phyloP scores from a whole-genome alignment of 129 eudicot genomes.

The Oenanthe sinensis region DNA sequence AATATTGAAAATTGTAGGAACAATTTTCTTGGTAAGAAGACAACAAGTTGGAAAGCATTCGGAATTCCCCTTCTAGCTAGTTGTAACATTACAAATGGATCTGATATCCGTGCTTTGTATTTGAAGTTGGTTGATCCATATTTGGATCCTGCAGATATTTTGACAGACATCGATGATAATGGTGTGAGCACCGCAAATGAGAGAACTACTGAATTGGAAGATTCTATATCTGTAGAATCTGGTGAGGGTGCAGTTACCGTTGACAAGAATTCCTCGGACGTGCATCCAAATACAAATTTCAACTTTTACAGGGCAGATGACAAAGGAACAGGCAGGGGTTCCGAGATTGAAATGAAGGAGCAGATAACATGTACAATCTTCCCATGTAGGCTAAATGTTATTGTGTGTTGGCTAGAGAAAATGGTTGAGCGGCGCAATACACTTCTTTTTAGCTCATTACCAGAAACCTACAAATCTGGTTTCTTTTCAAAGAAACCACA shows the following conservation, averaged over 20 bases:
- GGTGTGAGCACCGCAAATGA: constrained; percentile 24
- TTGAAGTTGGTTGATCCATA: constrained; percentile 52
- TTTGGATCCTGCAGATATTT: constrained; percentile 22
- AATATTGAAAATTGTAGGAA: constrained; percentile 33
- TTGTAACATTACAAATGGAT: constrained; percentile 46
- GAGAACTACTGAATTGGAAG: constrained; percentile 20
- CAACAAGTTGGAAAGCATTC: constrained; percentile 61
- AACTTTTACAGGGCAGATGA: constrained; percentile 60
- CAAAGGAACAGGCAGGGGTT: constrained; percentile 42
- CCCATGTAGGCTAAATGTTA: constrained; percentile 41
- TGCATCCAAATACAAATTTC: constrained; percentile 32
- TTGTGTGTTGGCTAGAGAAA: constrained; percentile 63
- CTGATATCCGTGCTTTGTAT: constrained; percentile 59
- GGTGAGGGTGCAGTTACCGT: constrained; percentile 24
- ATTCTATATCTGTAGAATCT: constrained; percentile 15
- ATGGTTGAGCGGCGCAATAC: constrained; percentile 48
- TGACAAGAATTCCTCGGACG: constrained; percentile 23
- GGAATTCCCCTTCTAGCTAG: constrained; percentile 84
- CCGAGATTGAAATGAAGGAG: constrained; percentile 56
- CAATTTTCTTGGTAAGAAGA: constrained; percentile 30
- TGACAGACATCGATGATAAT: constrained; percentile 24
- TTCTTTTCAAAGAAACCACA: constrained; percentile 61
- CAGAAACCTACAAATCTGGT: constrained; percentile 77
- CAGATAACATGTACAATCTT: constrained; percentile 31
- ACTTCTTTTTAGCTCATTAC: constrained; percentile 49